phyloP scores from a whole-genome alignment of 495 filamentous ascomycete genomes.

The Penicillium psychrofluorescens region DNA sequence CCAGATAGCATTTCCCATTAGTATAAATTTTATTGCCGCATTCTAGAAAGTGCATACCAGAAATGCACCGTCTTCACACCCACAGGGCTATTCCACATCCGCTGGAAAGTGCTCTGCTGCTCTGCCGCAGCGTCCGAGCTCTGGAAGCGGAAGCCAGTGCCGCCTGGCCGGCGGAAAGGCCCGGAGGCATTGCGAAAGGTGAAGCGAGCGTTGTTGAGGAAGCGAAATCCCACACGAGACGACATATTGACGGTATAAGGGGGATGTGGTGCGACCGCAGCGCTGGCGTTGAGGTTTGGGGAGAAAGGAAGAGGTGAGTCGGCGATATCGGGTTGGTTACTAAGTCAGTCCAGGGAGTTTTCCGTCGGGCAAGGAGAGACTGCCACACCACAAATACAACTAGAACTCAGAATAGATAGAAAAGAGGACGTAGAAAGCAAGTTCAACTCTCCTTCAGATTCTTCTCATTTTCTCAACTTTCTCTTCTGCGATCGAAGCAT shows the following conservation, averaged over 20 bases:
- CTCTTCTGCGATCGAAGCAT: too few relatives aligned
- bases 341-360: neutral
- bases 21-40: too few relatives aligned
- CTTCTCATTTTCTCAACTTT: too few relatives aligned
- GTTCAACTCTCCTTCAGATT: too few relatives aligned
- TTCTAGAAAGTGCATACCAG: constrained; percentile 48
- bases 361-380: neutral
- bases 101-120: constrained; percentile 56
- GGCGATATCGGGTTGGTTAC: constrained; percentile 11
- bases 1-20: neutral
- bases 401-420: too few relatives aligned
- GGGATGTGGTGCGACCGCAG: constrained; percentile 11
- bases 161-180: constrained; percentile 46
- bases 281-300: constrained; percentile 9
- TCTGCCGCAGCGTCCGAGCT: constrained; percentile 50
- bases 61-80: constrained; percentile 97
- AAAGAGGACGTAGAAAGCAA: too few relatives aligned
- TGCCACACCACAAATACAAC: neutral
- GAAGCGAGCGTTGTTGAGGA: constrained; percentile 45
- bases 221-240: constrained; percentile 42
- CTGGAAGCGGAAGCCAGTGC: constrained; percentile 56
- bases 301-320: constrained; percentile 16
- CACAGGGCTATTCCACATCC: constrained; percentile 78
- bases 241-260: constrained; percentile 29
- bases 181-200: constrained; percentile 42